Base-by-base conservation (phyloP, 2,329 filamentous ascomycete genomes). In the Tolypocladium sp. region DNA sequence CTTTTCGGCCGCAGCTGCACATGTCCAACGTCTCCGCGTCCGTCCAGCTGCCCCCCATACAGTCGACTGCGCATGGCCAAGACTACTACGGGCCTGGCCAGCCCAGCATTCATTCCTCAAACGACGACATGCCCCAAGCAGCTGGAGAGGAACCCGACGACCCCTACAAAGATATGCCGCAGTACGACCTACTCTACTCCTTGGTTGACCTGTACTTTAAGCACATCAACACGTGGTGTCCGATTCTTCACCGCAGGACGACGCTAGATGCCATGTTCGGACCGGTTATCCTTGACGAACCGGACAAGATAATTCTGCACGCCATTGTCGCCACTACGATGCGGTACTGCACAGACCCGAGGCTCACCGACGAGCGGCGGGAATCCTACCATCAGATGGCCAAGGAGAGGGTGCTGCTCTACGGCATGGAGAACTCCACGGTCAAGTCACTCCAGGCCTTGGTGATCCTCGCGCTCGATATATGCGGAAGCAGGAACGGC, bases 261-360 rank as follows among this genome's bases (percentile, higher is more conserved):
- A 96, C 91, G 0, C 73, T 96, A 10, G 90, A 96, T 65, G 85
- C 86, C 0, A 79, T 96, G 0, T 96, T 96, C 65, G 91, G 91
- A 0, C 84, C 87, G 1, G 84, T 86, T 0, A 83, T 87, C 1
- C 76, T 94, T 2, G 89, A 92, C 42, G 90, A 95, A 72, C 86
- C 88, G 2, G 92, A 96, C 69, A 82, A 88, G 49, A 88, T 96
- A 58, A 77, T 96, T 17, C 78, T 96, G 7, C 91, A 96, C 71
- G 89, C 92, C 6, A 95, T 96, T 58, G 91, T 96, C 4, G 91
- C 91, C 1, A 94, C 91, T 0, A 92, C 91, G 0, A 77, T 97
- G 63, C 86, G 91, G 35, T 96, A 92, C 70, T 96, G 90, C 0
- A 87, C 83, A 3, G 92, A 96, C 69, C 73, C 80, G 27, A 82